phyloP scores from a whole-genome alignment of 2,329 filamentous ascomycete genomes.

The Magnaporthiopsis rhizophila region DNA sequence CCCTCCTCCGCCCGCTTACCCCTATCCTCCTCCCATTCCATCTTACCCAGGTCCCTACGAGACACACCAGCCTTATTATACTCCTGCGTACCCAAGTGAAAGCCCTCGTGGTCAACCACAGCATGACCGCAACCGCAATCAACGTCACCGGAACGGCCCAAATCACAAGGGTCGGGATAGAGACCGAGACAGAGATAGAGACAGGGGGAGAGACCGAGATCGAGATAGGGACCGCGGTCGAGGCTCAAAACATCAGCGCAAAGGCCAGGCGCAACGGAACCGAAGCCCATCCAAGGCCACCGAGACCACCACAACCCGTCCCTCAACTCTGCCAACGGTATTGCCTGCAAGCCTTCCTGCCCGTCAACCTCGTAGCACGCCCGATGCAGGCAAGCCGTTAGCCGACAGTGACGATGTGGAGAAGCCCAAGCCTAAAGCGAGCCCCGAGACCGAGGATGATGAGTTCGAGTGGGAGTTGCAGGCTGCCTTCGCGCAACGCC shows the following conservation, averaged over 20 bases:
- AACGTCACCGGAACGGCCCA: conserved; percentile 1
- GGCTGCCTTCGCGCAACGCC: conserved; percentile 28
- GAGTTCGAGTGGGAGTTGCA: conserved; percentile 32
- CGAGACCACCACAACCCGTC: neutral
- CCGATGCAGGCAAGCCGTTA: no score
- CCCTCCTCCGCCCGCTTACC: conserved; percentile 2
- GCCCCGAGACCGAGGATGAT: conserved; percentile 17
- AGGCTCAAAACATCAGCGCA: conserved; percentile 1
- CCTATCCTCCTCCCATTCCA: conserved; percentile 1
- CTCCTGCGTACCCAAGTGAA: conserved; percentile 3
- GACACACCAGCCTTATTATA: conserved; percentile 1
- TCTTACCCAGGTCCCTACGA: conserved; percentile 4
- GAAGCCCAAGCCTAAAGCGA: neutral
- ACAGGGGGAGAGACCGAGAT: neutral
- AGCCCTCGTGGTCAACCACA: neutral
- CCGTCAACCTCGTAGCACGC: no score
- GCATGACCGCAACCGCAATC: neutral
- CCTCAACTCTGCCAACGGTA: no score
- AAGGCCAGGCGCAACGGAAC: neutral
- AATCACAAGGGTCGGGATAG: neutral
- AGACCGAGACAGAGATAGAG: conserved; percentile 2
- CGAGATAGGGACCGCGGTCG: conserved; percentile 1
- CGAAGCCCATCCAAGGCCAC: neutral
- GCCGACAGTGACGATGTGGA: no score
- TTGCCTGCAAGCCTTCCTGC: no score